Evolutionary conservation across 1,139 yeast species (phyloP), one percentile per base, ranked within the genome.

Genomic region (Diutina sp.): DNA sequence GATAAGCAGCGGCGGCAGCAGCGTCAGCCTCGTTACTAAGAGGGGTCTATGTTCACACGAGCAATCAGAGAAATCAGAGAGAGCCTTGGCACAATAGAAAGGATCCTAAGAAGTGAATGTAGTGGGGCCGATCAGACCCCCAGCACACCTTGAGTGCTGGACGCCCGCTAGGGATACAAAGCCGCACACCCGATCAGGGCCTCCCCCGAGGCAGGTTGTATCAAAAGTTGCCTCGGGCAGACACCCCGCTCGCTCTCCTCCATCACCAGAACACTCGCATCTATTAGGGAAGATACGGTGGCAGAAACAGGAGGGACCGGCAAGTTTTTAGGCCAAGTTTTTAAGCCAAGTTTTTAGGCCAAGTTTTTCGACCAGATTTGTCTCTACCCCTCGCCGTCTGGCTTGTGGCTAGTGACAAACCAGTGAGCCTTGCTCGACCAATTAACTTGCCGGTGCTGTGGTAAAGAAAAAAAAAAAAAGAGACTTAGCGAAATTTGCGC

Each of bases 261-360:
- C 88, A 71, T 77, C 65, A 81, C 61, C 69, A 83, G 86, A 79
- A 82, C 87, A 21, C 86, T 84, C 74, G 65, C 60, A 72, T 70
- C 73, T 84, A 73, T 81, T 71, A 66, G 60, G 64, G 60, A 69
- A 74, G 83, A 79, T 76, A 63, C 66, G 76, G 85, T 76, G 87
- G 87, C 89, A 83, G 89, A 83, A 83, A 78, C 76, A 77, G 88
- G 88, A 83, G 88, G 29, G 44, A 11, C 14, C 29, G 9, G 12
- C n/a, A 8, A 25, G 25, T 21, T 3, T 21, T n/a, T n/a, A n/a
- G n/a, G n/a, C n/a, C n/a, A n/a, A n/a, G n/a, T n/a, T n/a, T n/a
- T n/a, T n/a, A n/a, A n/a, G n/a, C n/a, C n/a, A n/a, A n/a, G n/a
- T n/a, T n/a, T n/a, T n/a, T n/a, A n/a, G n/a, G n/a, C n/a, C n/a